Conservation (phyloP, 2,329 filamentous ascomycete species). For the Penicillium paneum region DNA sequence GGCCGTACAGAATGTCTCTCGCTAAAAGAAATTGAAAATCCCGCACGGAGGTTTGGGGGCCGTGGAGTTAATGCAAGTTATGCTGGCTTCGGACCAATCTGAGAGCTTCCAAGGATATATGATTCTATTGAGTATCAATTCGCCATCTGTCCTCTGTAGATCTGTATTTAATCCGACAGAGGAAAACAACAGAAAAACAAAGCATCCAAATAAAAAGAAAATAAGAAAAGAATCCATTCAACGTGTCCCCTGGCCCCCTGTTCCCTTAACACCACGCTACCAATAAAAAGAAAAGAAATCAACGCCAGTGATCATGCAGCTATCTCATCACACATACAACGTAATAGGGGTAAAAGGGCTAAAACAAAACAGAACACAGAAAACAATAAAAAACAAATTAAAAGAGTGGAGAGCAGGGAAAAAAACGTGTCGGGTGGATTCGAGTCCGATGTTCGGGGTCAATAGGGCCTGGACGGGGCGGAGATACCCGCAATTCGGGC, state of each 20-base stretch:
- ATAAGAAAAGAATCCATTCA: background rate
- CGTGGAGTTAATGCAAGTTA: constrained; percentile 4
- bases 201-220: background rate
- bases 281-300: background rate
- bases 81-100: background rate
- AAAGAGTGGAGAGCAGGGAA: background rate
- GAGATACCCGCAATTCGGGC: constrained; percentile 5
- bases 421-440: background rate
- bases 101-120: background rate
- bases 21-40: constrained; percentile 3
- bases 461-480: background rate
- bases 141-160: background rate
- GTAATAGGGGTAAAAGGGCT: background rate
- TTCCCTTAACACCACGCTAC: constrained; percentile 9
- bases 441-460: background rate
- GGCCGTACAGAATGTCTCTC: background rate
- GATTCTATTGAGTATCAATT: background rate
- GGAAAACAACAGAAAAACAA: background rate
- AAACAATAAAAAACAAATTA: background rate
- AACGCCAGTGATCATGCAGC: constrained; percentile 12
- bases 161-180: constrained; percentile 7
- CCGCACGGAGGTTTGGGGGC: constrained; percentile 9
- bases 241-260: constrained; percentile 4
- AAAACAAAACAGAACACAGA: background rate
- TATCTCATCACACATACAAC: constrained; percentile 9